Conservation (phyloP, 2,329 filamentous ascomycete genomes). For the Corynespora cassiicola region DNA sequence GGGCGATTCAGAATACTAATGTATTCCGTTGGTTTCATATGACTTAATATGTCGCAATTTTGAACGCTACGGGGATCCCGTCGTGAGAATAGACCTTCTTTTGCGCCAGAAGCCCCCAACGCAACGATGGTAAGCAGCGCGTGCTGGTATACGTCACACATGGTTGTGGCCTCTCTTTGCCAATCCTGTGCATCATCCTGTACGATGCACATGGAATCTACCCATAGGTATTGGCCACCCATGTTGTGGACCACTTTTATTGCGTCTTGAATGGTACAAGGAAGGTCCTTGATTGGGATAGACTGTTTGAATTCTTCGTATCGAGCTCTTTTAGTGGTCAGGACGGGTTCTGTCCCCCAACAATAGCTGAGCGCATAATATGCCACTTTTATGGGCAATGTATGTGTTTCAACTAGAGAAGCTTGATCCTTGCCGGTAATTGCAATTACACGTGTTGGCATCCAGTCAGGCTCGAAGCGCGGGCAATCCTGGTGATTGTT, state of each 20-base stretch:
- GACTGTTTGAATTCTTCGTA: not conserved
- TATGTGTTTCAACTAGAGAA: not conserved
- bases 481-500: not conserved
- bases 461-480: not conserved
- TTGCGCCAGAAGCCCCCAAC: not conserved
- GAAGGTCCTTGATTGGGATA: not conserved
- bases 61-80: not conserved
- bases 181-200: slow-evolving; percentile 12
- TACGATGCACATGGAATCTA: slow-evolving; percentile 9
- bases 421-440: not conserved
- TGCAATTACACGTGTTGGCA: slow-evolving; percentile 1
- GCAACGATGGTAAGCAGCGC: slow-evolving; percentile 1
- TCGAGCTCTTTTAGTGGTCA: not conserved
- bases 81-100: slow-evolving; percentile 1
- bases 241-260: not conserved
- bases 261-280: slow-evolving; percentile 1
- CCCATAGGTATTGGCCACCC: slow-evolving; percentile 2
- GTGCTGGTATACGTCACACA: slow-evolving; percentile 10
- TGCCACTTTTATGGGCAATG: not conserved
- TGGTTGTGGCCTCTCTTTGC: too few species aligned
- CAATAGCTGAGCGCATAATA: slow-evolving; percentile 5
- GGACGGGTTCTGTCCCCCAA: not conserved
- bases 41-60: not conserved
- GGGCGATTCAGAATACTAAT: too few species aligned
- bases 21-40: not conserved